These are phyloP conservation scores for Aspergillus avenaceus DNA, from an alignment of 495 filamentous ascomycete genomes.

Conservation along the genomic window DNA sequence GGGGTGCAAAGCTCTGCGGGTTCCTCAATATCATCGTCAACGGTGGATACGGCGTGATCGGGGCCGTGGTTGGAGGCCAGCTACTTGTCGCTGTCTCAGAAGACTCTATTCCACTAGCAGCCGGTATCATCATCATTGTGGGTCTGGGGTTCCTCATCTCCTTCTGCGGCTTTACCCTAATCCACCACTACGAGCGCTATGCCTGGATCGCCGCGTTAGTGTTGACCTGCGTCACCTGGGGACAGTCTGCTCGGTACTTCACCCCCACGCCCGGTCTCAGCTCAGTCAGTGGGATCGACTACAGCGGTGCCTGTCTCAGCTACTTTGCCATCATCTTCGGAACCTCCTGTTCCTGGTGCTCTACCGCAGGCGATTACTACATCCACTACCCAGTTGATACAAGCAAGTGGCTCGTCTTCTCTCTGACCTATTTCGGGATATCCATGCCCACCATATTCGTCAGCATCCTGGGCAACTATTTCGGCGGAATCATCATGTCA, in stretches of 20 bases:
- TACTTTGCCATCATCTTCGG: conserved; percentile 13
- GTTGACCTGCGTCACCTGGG: conserved; percentile 14
- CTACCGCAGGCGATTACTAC: conserved; percentile 9
- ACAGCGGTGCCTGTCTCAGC: conserved; percentile 4
- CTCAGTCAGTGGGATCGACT: conserved; percentile 4
- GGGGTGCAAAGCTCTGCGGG: conserved; percentile 12
- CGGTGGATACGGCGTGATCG: conserved; percentile 11
- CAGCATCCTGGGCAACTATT: conserved; percentile 3
- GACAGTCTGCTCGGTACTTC: conserved; percentile 10
- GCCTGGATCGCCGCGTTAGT: conserved; percentile 50
- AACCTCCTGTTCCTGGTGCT: conserved; percentile 5
- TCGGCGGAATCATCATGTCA: not conserved
- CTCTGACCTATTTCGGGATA: conserved; percentile 1
- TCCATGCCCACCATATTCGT: not conserved
- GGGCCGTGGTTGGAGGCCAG: conserved; percentile 14
- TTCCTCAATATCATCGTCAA: conserved; percentile 13
- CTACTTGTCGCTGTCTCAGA: conserved; percentile 10
- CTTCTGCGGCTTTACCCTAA: conserved; percentile 48
- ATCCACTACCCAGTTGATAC: conserved; percentile 1
- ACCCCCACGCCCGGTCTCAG: not conserved
- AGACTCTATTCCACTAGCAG: conserved; percentile 11
- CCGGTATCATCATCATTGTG: conserved; percentile 32
- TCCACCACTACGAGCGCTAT: conserved; percentile 53
- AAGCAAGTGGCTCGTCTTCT: not conserved
- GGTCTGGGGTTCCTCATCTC: conserved; percentile 45